Evolutionary conservation across 208 protist species (phyloP).

Genomic region (Leishmania tarentolae): DNA sequence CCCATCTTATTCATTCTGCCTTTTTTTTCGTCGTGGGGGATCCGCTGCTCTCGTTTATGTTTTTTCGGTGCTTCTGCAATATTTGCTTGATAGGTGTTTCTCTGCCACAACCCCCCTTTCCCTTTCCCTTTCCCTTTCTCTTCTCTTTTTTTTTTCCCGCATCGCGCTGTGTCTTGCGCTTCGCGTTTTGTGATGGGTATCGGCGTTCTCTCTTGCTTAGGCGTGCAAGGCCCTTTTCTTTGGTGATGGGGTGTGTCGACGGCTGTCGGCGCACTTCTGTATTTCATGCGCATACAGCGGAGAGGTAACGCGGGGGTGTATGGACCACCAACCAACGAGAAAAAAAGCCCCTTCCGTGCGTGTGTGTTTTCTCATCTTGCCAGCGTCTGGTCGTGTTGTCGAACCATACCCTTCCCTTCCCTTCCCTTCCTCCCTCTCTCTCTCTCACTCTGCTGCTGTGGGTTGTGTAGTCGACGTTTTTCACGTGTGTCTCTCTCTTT

Average conservation of each 20-base stretch:
- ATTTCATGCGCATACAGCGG: neutral
- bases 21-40: neutral
- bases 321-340: neutral
- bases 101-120: neutral
- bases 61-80: neutral
- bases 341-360: neutral
- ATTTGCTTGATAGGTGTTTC: neutral
- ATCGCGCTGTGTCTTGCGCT: neutral
- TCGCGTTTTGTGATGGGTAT: neutral
- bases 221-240: too few species aligned
- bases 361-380: neutral
- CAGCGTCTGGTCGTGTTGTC: neutral
- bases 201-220: too few species aligned
- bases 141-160: neutral
- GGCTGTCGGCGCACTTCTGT: neutral
- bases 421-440: neutral
- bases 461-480: neutral
- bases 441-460: too few species aligned
- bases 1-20: neutral
- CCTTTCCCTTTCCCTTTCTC: neutral
- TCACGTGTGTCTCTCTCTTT: neutral
- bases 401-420: too few species aligned
- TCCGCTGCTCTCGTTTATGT: neutral
- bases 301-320: neutral
- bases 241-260: neutral